Percentiles rank a stretch among this genome's conserved stretches.
Evolutionary conservation across 2,329 filamentous ascomycete genomes (phyloP).

Genomic region (Alternaria sp.): DNA sequence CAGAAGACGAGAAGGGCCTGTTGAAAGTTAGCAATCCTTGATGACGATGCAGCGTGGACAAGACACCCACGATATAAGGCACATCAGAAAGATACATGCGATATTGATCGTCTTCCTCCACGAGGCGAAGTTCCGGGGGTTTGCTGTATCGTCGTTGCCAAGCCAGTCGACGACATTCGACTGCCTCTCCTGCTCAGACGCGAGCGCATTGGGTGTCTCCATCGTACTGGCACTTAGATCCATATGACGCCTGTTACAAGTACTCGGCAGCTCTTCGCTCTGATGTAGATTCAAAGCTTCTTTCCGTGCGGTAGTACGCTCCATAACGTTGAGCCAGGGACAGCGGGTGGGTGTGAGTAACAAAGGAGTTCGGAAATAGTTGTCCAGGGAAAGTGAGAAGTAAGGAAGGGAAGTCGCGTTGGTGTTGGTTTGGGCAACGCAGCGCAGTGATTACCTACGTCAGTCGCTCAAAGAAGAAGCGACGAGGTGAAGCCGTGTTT

Average conservation of each 20-base stretch:
- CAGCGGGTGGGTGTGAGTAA: not conserved
- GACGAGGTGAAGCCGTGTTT: not conserved
- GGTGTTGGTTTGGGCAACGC: not conserved
- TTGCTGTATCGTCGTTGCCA: constrained; percentile 32
- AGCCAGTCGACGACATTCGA: constrained; percentile 27
- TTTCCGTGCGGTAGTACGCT: not conserved
- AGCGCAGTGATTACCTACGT: not conserved
- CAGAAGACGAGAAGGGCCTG: constrained; percentile 37
- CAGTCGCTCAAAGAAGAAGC: not conserved
- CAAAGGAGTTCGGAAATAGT: not conserved
- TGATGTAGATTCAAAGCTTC: not conserved
- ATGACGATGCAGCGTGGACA: not conserved
- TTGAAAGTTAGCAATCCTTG: not conserved
- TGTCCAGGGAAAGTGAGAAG: not conserved
- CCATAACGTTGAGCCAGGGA: not conserved
- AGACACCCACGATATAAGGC: constrained; percentile 11
- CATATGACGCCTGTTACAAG: not conserved
- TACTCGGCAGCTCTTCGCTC: constrained; percentile 2
- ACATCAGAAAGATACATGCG: constrained; percentile 41
- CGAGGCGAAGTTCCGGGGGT: constrained; percentile 43
- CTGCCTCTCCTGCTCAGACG: not conserved
- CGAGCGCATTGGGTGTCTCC: not conserved
- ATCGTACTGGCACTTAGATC: not conserved
- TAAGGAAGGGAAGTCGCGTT: not conserved
- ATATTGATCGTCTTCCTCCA: constrained; percentile 36